These are phyloP conservation scores for Dunaliella primolecta DNA, from an alignment of 139 green algal species.

Conservation along the genomic window DNA sequence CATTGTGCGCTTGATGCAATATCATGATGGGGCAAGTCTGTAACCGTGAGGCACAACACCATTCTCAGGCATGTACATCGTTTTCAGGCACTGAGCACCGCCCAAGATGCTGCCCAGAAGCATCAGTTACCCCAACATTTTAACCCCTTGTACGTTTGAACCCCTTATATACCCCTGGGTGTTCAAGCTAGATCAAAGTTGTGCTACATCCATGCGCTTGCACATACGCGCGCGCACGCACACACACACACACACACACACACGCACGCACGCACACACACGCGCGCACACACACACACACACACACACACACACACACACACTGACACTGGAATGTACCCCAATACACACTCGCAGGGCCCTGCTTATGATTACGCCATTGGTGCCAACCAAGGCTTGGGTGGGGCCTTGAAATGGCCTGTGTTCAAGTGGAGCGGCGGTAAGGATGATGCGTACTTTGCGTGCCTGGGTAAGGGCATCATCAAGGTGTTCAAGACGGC, in stretches of 20 bases:
- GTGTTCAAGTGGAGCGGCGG: conserved; percentile 92
- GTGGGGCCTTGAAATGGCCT: conserved; percentile 73
- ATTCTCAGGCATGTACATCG: too few relatives aligned
- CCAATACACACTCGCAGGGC: conserved; percentile 1
- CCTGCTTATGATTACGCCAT: not conserved
- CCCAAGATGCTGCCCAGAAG: too few relatives aligned
- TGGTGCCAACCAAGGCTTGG: conserved; percentile 62
- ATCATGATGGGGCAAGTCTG: too few relatives aligned
- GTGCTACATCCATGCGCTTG: not conserved
- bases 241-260: not conserved
- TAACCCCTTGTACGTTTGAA: too few relatives aligned
- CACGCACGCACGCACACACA: not conserved
- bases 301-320: conserved; percentile 5
- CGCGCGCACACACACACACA: not conserved
- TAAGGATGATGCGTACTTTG: conserved; percentile 79
- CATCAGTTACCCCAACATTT: too few relatives aligned
- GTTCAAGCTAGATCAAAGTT: too few relatives aligned
- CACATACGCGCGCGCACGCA: not conserved
- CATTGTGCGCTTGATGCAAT: too few relatives aligned
- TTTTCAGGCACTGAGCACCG: too few relatives aligned
- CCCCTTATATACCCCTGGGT: too few relatives aligned
- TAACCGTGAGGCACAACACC: too few relatives aligned
- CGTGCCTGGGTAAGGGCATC: conserved; percentile 69
- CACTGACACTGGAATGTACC: too few relatives aligned
- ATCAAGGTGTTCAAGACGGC: conserved; percentile 84